Base-by-base conservation (phyloP, 768 basidiomycete species). In the Boletus barrowsii region DNA sequence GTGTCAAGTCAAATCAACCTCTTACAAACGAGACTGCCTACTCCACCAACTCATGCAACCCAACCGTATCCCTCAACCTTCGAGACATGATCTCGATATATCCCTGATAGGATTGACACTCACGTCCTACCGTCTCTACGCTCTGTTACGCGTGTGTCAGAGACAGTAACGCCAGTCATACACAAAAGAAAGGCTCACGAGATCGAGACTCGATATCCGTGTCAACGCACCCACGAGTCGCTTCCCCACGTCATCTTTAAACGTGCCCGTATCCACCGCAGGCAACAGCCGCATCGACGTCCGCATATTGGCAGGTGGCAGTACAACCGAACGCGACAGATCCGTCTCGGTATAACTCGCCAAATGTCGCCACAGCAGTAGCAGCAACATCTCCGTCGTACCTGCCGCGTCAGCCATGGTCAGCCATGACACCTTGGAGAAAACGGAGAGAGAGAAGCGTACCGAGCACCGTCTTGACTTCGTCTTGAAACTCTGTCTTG, bases 281-380 rank as follows among this genome's bases (percentile, higher is more conserved):
- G 83, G 75, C 44, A 86, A 66, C 35, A 85, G 72, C 30, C 85
- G 81, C 75, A 85, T 76, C 29, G 77, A 73, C 37, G 73, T 70
- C 51, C 79, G 74, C 36, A 80, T 71, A 50, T 74, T 77, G 1
- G 55, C 37, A 14, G 61, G 53, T 14, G 57, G 49, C 15, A 57
- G 48, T 10, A 36, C 51, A 10, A 26, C 49, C 13, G 47, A 33
- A 29, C 39, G 52, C 22, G 61, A 47, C 1, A 45, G 10, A 66
- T 75, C 45, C 60, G 72, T 60, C 67, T 69, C 63, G 37, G 76
- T 67, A 68, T 88, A 94, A 64, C 84, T 83, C 14, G 81, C 76
- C 29, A 91, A 64, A 62, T 95, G 93, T 15, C 90, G 79, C 87
- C 89, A 92, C 10, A 92, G 73, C 18, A 94, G 76, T 15, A 94